These are phyloP conservation scores for Lodderomyces jiufengensis DNA, from an alignment of 1,139 yeast species.

Conservation along the genomic window DNA sequence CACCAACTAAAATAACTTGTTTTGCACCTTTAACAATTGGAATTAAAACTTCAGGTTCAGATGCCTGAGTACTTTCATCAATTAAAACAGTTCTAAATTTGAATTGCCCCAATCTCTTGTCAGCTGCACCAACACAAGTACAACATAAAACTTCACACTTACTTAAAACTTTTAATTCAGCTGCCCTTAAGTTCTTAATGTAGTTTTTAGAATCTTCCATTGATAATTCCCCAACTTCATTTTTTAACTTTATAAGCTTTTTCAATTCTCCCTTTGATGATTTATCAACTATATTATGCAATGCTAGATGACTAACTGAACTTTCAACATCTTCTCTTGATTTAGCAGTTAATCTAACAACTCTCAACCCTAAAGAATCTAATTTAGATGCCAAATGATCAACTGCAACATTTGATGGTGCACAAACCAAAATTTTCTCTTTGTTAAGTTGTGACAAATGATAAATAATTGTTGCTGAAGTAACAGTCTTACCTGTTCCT, in stretches of 20 bases:
- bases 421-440: slow-evolving; percentile 75
- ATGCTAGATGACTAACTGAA: slow-evolving; percentile 49
- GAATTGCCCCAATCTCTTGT: slow-evolving; percentile 49
- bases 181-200: slow-evolving; percentile 36
- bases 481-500: slow-evolving; percentile 94
- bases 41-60: slow-evolving; percentile 87
- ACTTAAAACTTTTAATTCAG: slow-evolving; percentile 50
- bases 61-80: slow-evolving; percentile 92
- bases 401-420: slow-evolving; percentile 94
- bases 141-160: slow-evolving; percentile 81
- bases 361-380: slow-evolving; percentile 63
- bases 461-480: slow-evolving; percentile 84
- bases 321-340: slow-evolving; percentile 79
- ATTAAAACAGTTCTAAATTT: slow-evolving; percentile 75
- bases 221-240: slow-evolving; percentile 70
- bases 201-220: slow-evolving; percentile 47
- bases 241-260: slow-evolving; percentile 55
- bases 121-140: slow-evolving; percentile 94
- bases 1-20: slow-evolving; percentile 89
- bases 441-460: slow-evolving; percentile 61
- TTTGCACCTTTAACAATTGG: slow-evolving; percentile 88
- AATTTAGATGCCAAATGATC: slow-evolving; percentile 83
- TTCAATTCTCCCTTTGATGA: slow-evolving; percentile 54
- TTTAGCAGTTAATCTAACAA: slow-evolving; percentile 73
- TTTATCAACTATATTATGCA: slow-evolving; percentile 47